Evolutionary conservation across 2,329 filamentous ascomycete genomes (phyloP), one percentile per base, ranked within the genome.

Genomic region (Lizonia empirigonia): DNA sequence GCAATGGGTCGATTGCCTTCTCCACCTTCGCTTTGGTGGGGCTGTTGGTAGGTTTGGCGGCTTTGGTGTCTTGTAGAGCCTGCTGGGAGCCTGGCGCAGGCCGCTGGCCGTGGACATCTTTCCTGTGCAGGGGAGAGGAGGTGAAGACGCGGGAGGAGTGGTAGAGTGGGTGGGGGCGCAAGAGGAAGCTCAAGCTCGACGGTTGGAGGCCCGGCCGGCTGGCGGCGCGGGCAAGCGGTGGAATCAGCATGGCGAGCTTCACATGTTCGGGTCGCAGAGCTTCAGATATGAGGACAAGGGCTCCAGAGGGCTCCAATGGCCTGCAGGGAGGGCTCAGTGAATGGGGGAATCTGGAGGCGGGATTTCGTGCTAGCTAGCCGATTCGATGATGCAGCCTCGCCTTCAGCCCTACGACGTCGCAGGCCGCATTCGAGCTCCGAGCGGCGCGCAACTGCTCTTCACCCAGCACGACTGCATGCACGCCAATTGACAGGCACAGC

Each of bases 1-100:
- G 82, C 34, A 92, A 74, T 51, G 67, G 63, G 30, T 64, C 64
- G 5, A 70, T 56, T 48, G 68, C 66, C 7, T 70, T 56, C 47
- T 68, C 60, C 19, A 56, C 53, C 30, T 62, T 68, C 16, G 57
- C 48, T 50, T 54, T 52, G 33, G 60, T 53, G 29, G 62, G 38
- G 34, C 52, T 56, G 15, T 26, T 41, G 13, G 58, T 44, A 30
- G 59, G 53, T 48, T 70, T 68, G 15, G 67, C 60, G 5, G 58
- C 45, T 27, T 55, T 60, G 32, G 47, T 56, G 22, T 36, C 49
- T 29, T 62, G 47, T 18, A 64, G 12, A 13, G 59, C 58, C 20
- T 41, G 50, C 63, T 64, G 58, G 59, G 66, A 55, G 59, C 60
- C 53, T 55, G 69, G 53, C 20, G 36, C 45, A 12, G 67, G 59